Evolutionary conservation across 1,139 yeast species (phyloP).

Genomic region (Diutina mesorugosa): DNA sequence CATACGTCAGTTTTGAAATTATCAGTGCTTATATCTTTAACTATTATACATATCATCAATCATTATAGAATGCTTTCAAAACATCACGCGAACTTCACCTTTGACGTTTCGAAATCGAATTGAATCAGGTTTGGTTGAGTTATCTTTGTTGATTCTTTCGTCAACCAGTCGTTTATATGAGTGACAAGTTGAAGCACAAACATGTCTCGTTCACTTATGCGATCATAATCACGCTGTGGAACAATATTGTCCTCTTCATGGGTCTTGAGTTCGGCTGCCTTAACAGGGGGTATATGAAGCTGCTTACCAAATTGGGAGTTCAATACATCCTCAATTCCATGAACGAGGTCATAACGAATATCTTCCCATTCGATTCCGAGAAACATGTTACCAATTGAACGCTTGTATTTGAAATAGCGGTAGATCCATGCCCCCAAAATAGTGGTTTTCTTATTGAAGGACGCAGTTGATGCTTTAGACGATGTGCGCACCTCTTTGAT

Average conservation of each 20-base stretch:
- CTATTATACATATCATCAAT: background rate
- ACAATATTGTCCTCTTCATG: slow-evolving; percentile 1
- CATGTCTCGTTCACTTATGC: background rate
- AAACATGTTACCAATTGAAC: slow-evolving; percentile 23
- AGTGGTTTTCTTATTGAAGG: slow-evolving; percentile 5
- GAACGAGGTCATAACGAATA: slow-evolving; percentile 24
- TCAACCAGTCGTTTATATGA: background rate
- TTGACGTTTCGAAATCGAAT: background rate
- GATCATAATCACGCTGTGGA: background rate
- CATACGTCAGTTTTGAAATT: background rate
- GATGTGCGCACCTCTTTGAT: slow-evolving; percentile 2
- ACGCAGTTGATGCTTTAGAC: slow-evolving; percentile 1
- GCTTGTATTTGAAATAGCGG: slow-evolving; percentile 27
- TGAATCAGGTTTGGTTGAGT: background rate
- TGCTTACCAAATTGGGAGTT: slow-evolving; percentile 23
- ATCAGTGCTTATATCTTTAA: background rate
- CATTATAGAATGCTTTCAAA: background rate
- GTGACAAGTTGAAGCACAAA: background rate
- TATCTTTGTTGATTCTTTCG: background rate
- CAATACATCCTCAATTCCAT: slow-evolving; percentile 23
- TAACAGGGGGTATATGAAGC: slow-evolving; percentile 2
- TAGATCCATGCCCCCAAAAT: slow-evolving; percentile 14
- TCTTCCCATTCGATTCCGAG: slow-evolving; percentile 36
- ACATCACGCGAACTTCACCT: background rate
- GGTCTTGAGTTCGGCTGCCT: background rate